Evolutionary conservation across 2,329 filamentous ascomycete species (phyloP).

Genomic region (Ceratocystis colombiana): DNA sequence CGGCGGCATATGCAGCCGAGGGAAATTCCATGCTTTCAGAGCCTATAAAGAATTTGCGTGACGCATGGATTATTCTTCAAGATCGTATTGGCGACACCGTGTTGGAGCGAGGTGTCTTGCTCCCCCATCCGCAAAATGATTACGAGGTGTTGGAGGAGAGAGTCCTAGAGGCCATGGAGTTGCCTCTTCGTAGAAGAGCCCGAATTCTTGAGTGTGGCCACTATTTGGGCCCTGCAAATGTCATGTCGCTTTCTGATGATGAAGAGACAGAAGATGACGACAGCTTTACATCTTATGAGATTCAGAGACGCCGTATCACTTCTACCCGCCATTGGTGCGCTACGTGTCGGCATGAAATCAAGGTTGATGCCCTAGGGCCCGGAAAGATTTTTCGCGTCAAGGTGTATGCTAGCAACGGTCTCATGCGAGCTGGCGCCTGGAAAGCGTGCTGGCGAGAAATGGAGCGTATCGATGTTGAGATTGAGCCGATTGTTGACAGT

Average conservation of each 20-base stretch:
- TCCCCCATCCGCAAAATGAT: conserved; percentile 69
- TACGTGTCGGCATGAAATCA: conserved; percentile 47
- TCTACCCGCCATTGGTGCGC: conserved; percentile 43
- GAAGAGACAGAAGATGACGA: conserved; percentile 37
- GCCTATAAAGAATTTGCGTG: conserved; percentile 43
- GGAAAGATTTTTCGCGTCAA: conserved; percentile 64
- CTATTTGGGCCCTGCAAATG: conserved; percentile 55
- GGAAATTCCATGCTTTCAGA: conserved; percentile 31
- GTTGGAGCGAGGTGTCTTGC: conserved; percentile 60
- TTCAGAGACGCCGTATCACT: conserved; percentile 19
- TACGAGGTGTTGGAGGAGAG: conserved; percentile 72
- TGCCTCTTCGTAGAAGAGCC: conserved; percentile 54
- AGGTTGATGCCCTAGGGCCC: conserved; percentile 43
- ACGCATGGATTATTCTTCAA: conserved; percentile 57
- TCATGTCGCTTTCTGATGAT: conserved; percentile 35
- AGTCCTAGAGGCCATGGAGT: conserved; percentile 62
- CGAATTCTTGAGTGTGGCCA: conserved; percentile 67
- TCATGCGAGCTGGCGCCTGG: conserved; percentile 90
- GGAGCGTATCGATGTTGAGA: conserved; percentile 94
- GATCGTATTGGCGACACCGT: conserved; percentile 64
- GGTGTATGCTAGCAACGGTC: conserved; percentile 86
- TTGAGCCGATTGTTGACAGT: conserved; percentile 61
- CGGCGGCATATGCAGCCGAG: conserved; percentile 30
- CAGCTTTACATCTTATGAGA: conserved; percentile 27
- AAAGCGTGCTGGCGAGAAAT: conserved; percentile 91